A percentile compares a stretch with the other conserved stretches of the same genome.
These are phyloP conservation scores for Pleurotus djamor DNA, from an alignment of 768 basidiomycete species.

Conservation along the genomic window DNA sequence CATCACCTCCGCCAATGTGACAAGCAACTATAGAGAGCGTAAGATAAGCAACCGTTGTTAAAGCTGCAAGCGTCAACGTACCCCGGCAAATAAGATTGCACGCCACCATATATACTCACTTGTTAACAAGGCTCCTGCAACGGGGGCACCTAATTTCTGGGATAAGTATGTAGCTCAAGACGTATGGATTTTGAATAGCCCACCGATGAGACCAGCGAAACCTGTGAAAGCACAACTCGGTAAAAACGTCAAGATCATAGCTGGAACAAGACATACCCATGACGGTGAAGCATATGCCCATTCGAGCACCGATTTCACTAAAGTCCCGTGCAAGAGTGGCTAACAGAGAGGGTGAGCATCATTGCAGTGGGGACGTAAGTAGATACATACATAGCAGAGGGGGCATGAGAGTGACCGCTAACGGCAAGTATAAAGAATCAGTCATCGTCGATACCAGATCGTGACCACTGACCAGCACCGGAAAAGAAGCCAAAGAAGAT, in stretches of 20 bases:
- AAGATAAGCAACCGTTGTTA: too few species aligned
- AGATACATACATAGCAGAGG: constrained; percentile 23
- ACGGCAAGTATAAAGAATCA: not conserved
- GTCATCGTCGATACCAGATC: not conserved
- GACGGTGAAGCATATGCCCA: constrained; percentile 42
- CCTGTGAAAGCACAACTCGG: constrained; percentile 8
- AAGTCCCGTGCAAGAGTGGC: constrained; percentile 34
- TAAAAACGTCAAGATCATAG: constrained; percentile 1
- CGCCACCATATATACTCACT: constrained; percentile 39
- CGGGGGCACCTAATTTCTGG: constrained; percentile 34
- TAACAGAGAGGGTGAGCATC: not conserved
- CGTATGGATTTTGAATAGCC: not conserved
- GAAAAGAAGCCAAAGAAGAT: constrained; percentile 45
- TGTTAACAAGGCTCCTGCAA: constrained; percentile 49
- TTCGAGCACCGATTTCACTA: constrained; percentile 44
- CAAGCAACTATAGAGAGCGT: not conserved
- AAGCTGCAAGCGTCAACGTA: constrained; percentile 8
- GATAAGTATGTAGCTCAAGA: not conserved
- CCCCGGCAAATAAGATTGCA: constrained; percentile 38
- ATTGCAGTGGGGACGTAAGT: not conserved
- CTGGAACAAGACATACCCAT: constrained; percentile 27
- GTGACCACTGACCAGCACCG: constrained; percentile 30
- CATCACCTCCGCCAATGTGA: constrained; percentile 14
- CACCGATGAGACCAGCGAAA: constrained; percentile 33
- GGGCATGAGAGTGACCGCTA: constrained; percentile 23